phyloP scores from a whole-genome alignment of 768 basidiomycete genomes.

The Leccinum boreale region DNA sequence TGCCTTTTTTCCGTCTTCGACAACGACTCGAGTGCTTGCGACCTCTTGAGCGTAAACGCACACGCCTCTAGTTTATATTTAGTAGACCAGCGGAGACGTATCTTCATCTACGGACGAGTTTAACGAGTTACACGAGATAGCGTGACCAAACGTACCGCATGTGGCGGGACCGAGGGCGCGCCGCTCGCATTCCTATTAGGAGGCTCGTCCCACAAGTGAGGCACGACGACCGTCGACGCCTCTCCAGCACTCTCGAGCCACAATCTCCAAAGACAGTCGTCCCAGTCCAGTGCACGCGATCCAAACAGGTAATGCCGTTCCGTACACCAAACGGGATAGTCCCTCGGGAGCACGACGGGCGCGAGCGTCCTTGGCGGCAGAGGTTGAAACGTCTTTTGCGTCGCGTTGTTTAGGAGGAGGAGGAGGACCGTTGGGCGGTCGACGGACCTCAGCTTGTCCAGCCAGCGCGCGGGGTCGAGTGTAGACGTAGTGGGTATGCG shows the following conservation, averaged over 20 bases:
- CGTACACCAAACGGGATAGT: constrained; percentile 58
- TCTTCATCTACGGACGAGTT: constrained; percentile 32
- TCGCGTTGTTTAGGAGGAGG: constrained; percentile 27
- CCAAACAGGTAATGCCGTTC: constrained; percentile 49
- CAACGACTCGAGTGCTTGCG: constrained; percentile 30
- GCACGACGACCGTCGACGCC: constrained; percentile 19
- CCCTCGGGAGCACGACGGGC: constrained; percentile 41
- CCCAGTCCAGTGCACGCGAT: constrained; percentile 53
- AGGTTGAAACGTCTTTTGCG: constrained; percentile 30
- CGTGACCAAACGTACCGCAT: constrained; percentile 13
- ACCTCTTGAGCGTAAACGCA: constrained; percentile 43
- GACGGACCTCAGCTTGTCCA: constrained; percentile 5
- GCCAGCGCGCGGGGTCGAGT: constrained; percentile 18
- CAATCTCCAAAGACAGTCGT: constrained; percentile 64
- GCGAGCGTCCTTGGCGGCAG: constrained; percentile 37
- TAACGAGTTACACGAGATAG: background rate
- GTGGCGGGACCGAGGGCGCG: constrained; percentile 11
- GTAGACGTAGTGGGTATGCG: constrained; percentile 18
- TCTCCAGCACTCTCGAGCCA: constrained; percentile 53
- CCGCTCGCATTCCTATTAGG: constrained; percentile 8
- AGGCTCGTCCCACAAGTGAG: constrained; percentile 7
- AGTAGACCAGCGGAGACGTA: constrained; percentile 42
- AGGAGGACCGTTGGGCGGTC: no score
- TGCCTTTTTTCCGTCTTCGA: constrained; percentile 39
- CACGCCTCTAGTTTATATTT: constrained; percentile 56